Evolutionary conservation across 129 eudicot species (phyloP), one percentile per base, ranked within the genome.

Genomic region (Ambrosia trifida): DNA sequence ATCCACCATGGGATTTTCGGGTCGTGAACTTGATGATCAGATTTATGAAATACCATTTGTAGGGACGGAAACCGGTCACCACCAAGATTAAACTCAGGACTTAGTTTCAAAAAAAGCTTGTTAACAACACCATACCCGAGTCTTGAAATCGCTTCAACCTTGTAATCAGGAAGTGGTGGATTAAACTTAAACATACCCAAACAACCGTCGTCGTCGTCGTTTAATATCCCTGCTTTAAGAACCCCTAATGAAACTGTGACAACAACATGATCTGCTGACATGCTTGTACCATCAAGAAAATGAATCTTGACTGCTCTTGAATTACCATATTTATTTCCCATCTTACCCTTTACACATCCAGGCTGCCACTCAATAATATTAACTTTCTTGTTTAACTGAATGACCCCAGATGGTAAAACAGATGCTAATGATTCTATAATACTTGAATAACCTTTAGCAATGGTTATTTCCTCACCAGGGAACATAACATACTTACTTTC

Each of bases 201-300:
- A 36, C 28, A 24, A 24, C 28, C 28, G 28, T 81, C 81, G 50
- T 10, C 20, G 11, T 32, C 44, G n/a, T 76, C 7, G 65, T 32
- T 66, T 11, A 58, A 32, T 51, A 83, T 66, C 50, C 89, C 95
- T 13, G 88, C 87, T 66, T 93, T 93, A 2, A 93, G 91, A 17
- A 93, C 96, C 2, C 98, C 98, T 51, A 93, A 79, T 8, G 98
- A 93, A 56, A 93, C 98, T 2, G 98, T 93, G 54, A 93, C 85
- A 53, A 93, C 82, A 2, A 93, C 91, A 78, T 93, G 98, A 77
- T 93, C 96, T 11, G 98, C 98, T 5, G 54, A 51, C 66, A 89
- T 69, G n/a, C 78, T 71, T 13, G 98, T 79, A 47, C 96, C 98
- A 72, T 93, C 98, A 18, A 64, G 19, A 76, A 93, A 93, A 66